Conservation (phyloP, 495 filamentous ascomycete species). For the Penicillium paxilli region DNA sequence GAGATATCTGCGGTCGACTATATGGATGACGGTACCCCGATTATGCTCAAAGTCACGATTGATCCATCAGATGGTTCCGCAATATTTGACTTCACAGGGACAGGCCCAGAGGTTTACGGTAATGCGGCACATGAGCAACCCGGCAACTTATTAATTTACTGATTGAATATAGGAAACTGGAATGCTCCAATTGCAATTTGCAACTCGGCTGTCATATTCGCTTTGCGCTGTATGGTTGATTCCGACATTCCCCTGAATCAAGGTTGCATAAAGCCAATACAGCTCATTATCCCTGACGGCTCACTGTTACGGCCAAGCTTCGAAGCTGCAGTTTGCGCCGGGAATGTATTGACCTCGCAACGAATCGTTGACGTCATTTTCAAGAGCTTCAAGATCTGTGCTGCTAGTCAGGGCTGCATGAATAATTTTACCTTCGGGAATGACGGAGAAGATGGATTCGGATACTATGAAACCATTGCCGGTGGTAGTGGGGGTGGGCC, state of each 20-base stretch:
- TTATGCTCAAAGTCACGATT: constrained; percentile 76
- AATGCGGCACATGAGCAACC: too few species aligned
- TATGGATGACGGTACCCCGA: constrained; percentile 90
- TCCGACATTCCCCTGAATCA: constrained; percentile 94
- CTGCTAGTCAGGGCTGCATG: constrained; percentile 83
- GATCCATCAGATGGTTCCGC: constrained; percentile 79
- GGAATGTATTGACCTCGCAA: constrained; percentile 71
- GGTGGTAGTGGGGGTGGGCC: constrained; percentile 83
- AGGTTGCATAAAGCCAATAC: constrained; percentile 83
- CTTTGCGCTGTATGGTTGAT: constrained; percentile 79
- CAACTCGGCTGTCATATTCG: constrained; percentile 64
- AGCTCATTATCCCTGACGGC: constrained; percentile 73
- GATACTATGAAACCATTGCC: constrained; percentile 94
- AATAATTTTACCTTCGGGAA: constrained; percentile 65
- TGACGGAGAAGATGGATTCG: constrained; percentile 62
- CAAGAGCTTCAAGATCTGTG: constrained; percentile 79
- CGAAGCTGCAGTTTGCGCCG: constrained; percentile 82
- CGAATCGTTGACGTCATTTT: constrained; percentile 92
- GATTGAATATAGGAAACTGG: constrained; percentile 56
- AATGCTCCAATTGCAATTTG: constrained; percentile 89
- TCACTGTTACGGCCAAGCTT: constrained; percentile 79
- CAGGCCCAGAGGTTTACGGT: constrained; percentile 82
- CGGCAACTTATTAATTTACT: background rate
- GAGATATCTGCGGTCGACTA: constrained; percentile 63
- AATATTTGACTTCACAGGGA: constrained; percentile 80